Percentiles rank a stretch among this genome's conserved stretches.
These are phyloP conservation scores for Botrytis byssoidea DNA, from an alignment of 2,329 filamentous ascomycete species.

Conservation along the genomic window DNA sequence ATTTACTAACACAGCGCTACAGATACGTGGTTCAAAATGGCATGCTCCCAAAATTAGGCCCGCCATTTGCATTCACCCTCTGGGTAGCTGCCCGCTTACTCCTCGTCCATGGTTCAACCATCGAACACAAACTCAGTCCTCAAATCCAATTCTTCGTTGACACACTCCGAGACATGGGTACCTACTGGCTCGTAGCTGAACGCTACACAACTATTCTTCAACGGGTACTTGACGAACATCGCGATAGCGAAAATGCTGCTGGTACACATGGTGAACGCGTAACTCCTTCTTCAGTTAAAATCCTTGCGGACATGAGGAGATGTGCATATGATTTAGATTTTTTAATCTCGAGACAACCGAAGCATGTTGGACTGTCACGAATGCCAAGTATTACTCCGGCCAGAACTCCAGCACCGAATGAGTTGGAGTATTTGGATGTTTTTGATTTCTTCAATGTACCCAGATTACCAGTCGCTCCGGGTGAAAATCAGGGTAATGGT, in stretches of 20 bases:
- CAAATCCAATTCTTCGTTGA: conserved; percentile 82
- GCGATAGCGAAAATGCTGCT: conserved; percentile 66
- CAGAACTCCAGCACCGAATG: conserved; percentile 72
- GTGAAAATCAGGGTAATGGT: conserved; percentile 25
- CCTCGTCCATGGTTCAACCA: conserved; percentile 86
- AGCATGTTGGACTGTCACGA: conserved; percentile 42
- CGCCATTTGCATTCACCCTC: conserved; percentile 86
- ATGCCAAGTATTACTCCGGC: conserved; percentile 57
- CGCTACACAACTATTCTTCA: conserved; percentile 78
- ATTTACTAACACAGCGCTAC: conserved; percentile 3
- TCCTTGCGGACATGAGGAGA: conserved; percentile 86
- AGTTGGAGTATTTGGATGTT: conserved; percentile 86
- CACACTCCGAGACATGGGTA: conserved; percentile 75
- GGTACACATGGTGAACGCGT: conserved; percentile 65
- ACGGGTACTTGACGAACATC: conserved; percentile 81
- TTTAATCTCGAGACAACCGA: conserved; percentile 72
- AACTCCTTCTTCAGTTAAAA: conserved; percentile 80
- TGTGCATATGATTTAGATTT: conserved; percentile 90
- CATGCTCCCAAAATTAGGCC: conserved; percentile 77
- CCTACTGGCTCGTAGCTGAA: conserved; percentile 81
- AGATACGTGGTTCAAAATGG: conserved; percentile 63
- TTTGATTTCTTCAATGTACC: conserved; percentile 96
- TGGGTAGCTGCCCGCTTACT: conserved; percentile 88
- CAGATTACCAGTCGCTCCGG: conserved; percentile 54
- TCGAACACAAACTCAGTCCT: conserved; percentile 77